phyloP scores from a whole-genome alignment of 345 rosid species.

The Bruguiera gymnorhiza region DNA sequence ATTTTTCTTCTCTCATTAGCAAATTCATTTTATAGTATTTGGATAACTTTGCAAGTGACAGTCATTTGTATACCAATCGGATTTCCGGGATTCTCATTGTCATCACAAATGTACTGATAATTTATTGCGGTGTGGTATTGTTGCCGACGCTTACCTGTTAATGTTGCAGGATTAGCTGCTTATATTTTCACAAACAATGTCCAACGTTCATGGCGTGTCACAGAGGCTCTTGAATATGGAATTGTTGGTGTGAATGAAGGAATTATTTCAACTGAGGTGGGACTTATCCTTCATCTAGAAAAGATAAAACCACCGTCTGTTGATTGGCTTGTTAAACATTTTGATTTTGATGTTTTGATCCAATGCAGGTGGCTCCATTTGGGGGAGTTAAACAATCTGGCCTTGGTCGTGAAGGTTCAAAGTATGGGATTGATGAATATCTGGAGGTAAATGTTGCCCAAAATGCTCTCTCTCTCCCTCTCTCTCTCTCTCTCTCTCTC shows the following conservation, averaged over 20 bases:
- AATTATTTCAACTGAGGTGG: slow-evolving; percentile 86
- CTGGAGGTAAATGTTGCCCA: slow-evolving; percentile 52
- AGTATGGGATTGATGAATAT: slow-evolving; percentile 94
- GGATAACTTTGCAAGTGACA: too few species aligned
- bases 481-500: not conserved
- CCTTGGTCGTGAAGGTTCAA: slow-evolving; percentile 97
- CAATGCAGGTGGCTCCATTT: slow-evolving; percentile 87
- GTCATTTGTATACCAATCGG: not conserved
- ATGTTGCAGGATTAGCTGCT: slow-evolving; percentile 81
- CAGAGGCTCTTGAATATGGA: slow-evolving; percentile 94
- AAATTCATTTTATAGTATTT: too few species aligned
- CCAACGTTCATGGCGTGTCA: slow-evolving; percentile 85
- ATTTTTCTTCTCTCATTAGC: not conserved
- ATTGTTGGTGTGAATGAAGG: slow-evolving; percentile 92
- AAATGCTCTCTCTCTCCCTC: not conserved
- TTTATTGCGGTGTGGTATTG: not conserved
- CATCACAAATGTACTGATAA: not conserved
- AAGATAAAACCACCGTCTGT: not conserved
- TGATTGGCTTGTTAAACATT: slow-evolving; percentile 13
- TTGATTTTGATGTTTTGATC: slow-evolving; percentile 2
- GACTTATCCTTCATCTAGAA: slow-evolving; percentile 14
- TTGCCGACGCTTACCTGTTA: slow-evolving; percentile 1
- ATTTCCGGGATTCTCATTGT: not conserved
- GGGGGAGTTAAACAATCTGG: slow-evolving; percentile 96
- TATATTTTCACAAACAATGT: slow-evolving; percentile 81